Percentiles rank a stretch among this genome's conserved stretches.
These are phyloP conservation scores for Nicotiana obtusifolia DNA, from an alignment of 257 asterid genomes.

Conservation along the genomic window DNA sequence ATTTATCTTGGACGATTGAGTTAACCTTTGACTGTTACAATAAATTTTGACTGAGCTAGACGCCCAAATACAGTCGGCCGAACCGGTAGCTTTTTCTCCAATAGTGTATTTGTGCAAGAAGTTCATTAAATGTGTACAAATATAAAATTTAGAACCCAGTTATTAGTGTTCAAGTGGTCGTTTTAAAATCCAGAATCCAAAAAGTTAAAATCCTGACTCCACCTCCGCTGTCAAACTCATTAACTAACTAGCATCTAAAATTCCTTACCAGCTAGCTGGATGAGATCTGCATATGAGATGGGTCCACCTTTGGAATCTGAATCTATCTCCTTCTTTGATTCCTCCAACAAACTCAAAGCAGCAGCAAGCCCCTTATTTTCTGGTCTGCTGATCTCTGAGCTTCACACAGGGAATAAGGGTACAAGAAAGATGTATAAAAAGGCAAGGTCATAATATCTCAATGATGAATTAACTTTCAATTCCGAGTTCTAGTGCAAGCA, in stretches of 20 bases:
- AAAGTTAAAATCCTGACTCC: too few species aligned
- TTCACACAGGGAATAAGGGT: slow-evolving; percentile 47
- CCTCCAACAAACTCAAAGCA: slow-evolving; percentile 68
- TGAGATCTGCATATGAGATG: slow-evolving; percentile 83
- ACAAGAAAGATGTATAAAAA: slow-evolving; percentile 15
- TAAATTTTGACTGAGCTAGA: too few species aligned
- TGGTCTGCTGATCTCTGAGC: slow-evolving; percentile 96
- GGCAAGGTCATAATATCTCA: slow-evolving; percentile 6
- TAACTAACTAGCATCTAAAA: neutral
- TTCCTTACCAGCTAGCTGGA: slow-evolving; percentile 37
- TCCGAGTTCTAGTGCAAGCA: too few species aligned
- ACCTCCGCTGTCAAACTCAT: neutral
- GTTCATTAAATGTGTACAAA: too few species aligned
- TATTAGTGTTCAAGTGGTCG: too few species aligned
- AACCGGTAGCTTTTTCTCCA: too few species aligned
- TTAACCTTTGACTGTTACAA: neutral
- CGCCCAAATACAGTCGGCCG: too few species aligned
- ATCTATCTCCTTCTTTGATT: slow-evolving; percentile 80
- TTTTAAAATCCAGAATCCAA: too few species aligned
- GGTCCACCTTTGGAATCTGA: slow-evolving; percentile 77
- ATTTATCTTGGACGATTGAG: neutral
- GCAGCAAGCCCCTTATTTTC: slow-evolving; percentile 77
- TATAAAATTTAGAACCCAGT: too few species aligned
- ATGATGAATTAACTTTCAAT: neutral
- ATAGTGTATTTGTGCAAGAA: too few species aligned